Percentiles rank a stretch among this genome's conserved stretches.
phyloP scores from a whole-genome alignment of 192 early-diverging fungal genomes.

The Rhizoclosmatium globosum region DNA sequence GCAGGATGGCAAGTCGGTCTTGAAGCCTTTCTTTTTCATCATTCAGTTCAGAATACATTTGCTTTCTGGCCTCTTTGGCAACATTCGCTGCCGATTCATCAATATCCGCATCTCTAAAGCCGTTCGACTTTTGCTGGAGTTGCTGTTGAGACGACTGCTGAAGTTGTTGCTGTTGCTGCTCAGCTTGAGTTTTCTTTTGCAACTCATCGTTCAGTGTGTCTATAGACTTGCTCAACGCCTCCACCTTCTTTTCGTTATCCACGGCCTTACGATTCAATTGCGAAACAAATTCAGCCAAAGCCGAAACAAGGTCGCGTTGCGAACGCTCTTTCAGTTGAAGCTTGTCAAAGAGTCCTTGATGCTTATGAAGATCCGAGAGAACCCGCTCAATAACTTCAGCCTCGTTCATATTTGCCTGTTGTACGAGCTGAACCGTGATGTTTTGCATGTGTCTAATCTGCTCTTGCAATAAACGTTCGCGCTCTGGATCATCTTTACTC shows the following conservation, averaged over 20 bases:
- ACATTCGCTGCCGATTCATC: not conserved
- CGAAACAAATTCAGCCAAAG: constrained; percentile 5
- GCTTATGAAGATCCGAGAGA: constrained; percentile 9
- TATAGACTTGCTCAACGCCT: constrained; percentile 27
- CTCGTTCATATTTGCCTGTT: constrained; percentile 21
- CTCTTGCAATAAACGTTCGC: constrained; percentile 21
- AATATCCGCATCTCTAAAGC: constrained; percentile 5
- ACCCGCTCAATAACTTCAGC: constrained; percentile 26
- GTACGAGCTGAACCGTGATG: constrained; percentile 15
- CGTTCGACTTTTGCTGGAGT: not conserved
- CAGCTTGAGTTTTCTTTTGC: constrained; percentile 9
- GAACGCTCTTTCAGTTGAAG: constrained; percentile 18
- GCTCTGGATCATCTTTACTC: constrained; percentile 6
- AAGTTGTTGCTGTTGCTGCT: not conserved
- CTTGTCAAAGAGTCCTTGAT: constrained; percentile 9
- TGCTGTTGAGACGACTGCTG: not conserved
- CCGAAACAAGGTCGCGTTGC: not conserved
- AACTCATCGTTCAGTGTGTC: constrained; percentile 36
- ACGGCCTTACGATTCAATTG: constrained; percentile 23
- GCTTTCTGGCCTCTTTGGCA: constrained; percentile 2
- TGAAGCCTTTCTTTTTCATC: constrained; percentile 23
- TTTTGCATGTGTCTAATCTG: constrained; percentile 29
- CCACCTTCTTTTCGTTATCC: constrained; percentile 15
- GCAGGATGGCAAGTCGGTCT: constrained; percentile 20
- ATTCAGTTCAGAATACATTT: constrained; percentile 1